phyloP scores from a whole-genome alignment of 2,329 filamentous ascomycete genomes.

The Aureobasidium mangrovei region DNA sequence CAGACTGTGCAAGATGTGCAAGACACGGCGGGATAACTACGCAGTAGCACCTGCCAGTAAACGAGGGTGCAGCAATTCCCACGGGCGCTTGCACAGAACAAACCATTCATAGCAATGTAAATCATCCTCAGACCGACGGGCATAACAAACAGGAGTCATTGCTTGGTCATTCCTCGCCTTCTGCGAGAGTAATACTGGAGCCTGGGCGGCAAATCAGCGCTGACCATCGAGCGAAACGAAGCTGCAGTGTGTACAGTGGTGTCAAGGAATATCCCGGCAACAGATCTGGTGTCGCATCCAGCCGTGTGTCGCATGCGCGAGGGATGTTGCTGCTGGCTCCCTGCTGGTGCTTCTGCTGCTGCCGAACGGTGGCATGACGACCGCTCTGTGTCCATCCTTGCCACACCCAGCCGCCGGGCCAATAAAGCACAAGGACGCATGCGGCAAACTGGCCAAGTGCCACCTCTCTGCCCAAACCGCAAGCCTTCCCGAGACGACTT shows the following conservation, averaged over 20 bases:
- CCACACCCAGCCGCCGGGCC: conserved; percentile 9
- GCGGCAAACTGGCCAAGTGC: conserved; percentile 10
- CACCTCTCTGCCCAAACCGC: conserved; percentile 1
- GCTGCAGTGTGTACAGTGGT: conserved; percentile 7
- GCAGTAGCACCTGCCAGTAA: not conserved
- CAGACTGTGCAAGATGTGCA: not conserved
- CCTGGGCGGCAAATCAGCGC: conserved; percentile 8
- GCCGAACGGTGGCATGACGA: conserved; percentile 12
- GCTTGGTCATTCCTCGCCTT: conserved; percentile 10
- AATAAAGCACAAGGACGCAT: conserved; percentile 12
- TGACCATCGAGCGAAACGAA: conserved; percentile 12
- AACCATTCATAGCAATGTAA: conserved; percentile 10
- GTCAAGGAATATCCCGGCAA: conserved; percentile 11
- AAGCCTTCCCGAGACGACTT: conserved; percentile 13
- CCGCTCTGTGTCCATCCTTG: conserved; percentile 14
- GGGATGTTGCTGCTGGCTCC: conserved; percentile 11
- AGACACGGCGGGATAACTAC: not conserved
- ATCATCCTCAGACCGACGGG: not conserved
- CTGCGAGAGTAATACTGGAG: not conserved
- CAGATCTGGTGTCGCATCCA: conserved; percentile 10
- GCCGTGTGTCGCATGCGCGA: conserved; percentile 13
- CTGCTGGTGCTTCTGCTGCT: conserved; percentile 2
- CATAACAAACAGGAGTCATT: not conserved
- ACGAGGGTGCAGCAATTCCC: not conserved
- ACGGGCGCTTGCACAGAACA: conserved; percentile 1